Percentiles rank a stretch among this genome's conserved stretches.
phyloP scores from a whole-genome alignment of 495 filamentous ascomycete genomes.

The Rostrohypoxylon terebratum region DNA sequence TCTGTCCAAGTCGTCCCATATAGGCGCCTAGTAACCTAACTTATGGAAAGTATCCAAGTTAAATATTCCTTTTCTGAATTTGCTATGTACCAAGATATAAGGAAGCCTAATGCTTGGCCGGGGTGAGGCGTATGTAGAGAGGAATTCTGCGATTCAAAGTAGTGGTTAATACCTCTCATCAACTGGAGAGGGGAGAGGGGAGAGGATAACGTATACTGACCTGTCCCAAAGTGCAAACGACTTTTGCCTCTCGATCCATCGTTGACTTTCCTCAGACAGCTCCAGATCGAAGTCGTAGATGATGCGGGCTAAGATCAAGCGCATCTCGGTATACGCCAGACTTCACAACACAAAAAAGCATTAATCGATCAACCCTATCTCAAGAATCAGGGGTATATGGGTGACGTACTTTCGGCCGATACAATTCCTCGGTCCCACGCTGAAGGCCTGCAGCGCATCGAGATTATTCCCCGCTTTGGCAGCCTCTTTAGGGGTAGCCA shows the following conservation, averaged over 20 bases:
- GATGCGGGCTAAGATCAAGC: slow-evolving; percentile 56
- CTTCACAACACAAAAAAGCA: slow-evolving; percentile 22
- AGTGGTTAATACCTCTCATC: slow-evolving; percentile 3
- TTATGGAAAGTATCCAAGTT: not conserved
- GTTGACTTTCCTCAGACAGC: slow-evolving; percentile 37
- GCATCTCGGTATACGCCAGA: slow-evolving; percentile 57
- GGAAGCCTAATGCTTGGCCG: slow-evolving; percentile 30
- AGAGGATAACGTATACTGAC: slow-evolving; percentile 19
- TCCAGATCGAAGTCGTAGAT: slow-evolving; percentile 56
- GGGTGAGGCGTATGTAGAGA: slow-evolving; percentile 37
- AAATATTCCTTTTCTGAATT: not conserved
- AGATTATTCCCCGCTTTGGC: slow-evolving; percentile 46
- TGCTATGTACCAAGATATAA: not conserved
- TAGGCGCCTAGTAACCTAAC: not conserved
- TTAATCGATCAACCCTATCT: slow-evolving; percentile 1
- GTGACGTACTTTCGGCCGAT: slow-evolving; percentile 58
- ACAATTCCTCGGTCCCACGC: slow-evolving; percentile 54
- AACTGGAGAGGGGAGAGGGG: not conserved
- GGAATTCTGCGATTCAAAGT: slow-evolving; percentile 29
- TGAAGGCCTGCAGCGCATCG: slow-evolving; percentile 55
- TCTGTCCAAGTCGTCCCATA: not conserved
- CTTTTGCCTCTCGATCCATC: slow-evolving; percentile 51
- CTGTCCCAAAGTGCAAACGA: slow-evolving; percentile 49
- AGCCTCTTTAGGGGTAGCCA: slow-evolving; percentile 45
- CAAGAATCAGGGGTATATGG: not conserved